Evolutionary conservation across 306 rosid genomes (phyloP).

Genomic region (Fragaria ananassa): DNA sequence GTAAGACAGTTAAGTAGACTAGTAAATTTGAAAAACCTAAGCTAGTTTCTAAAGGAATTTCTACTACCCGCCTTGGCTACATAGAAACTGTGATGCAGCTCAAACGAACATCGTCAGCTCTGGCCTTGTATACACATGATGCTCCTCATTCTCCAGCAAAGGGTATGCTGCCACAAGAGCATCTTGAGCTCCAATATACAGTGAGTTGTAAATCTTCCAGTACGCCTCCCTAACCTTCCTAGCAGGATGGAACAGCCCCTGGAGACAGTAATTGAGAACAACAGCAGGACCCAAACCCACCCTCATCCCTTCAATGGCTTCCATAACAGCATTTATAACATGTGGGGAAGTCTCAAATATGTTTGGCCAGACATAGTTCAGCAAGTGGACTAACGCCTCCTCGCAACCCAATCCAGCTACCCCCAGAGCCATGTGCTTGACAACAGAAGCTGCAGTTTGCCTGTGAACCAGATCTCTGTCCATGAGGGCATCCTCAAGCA

Average conservation of each 20-base stretch:
- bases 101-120: constrained; percentile 63
- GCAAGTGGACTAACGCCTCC: constrained; percentile 75
- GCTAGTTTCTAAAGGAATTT: constrained; percentile 32
- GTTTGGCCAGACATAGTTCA: constrained; percentile 92
- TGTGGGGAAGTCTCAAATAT: constrained; percentile 95
- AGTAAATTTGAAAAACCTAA: neutral
- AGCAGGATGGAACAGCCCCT: constrained; percentile 75
- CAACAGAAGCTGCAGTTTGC: constrained; percentile 97
- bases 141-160: constrained; percentile 56
- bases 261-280: constrained; percentile 75
- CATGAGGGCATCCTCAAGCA: constrained; percentile 98
- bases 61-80: neutral
- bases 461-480: constrained; percentile 93
- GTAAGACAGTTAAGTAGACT: neutral
- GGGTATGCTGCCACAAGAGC: constrained; percentile 77
- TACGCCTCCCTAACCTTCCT: constrained; percentile 76
- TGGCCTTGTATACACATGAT: constrained; percentile 52
- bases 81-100: neutral
- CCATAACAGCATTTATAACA: constrained; percentile 94
- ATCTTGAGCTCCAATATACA: constrained; percentile 72
- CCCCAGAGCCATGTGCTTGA: constrained; percentile 96
- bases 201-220: constrained; percentile 73
- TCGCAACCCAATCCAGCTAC: constrained; percentile 99
- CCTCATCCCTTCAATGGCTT: constrained; percentile 96
- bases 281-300: constrained; percentile 89